Evolutionary conservation across 768 basidiomycete genomes (phyloP).

Genomic region (Termitomyces sp.): DNA sequence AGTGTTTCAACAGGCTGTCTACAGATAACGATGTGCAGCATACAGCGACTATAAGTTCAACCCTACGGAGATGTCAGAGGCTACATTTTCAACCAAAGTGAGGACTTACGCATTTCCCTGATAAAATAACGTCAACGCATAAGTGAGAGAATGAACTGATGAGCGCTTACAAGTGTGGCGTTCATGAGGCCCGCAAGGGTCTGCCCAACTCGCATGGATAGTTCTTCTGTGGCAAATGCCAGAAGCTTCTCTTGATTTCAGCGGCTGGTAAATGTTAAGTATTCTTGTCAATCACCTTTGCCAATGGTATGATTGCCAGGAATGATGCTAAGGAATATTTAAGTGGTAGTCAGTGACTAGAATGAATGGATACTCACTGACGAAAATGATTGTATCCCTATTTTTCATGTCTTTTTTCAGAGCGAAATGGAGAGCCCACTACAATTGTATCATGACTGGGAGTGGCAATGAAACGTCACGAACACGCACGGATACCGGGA

Average conservation of each 20-base stretch:
- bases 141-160: neutral
- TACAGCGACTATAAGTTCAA: conserved; percentile 78
- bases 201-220: conserved; percentile 80
- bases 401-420: conserved; percentile 33
- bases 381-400: conserved; percentile 63
- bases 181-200: conserved; percentile 83
- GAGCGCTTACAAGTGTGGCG: conserved; percentile 65
- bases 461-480: neutral
- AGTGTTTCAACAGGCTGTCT: conserved; percentile 2
- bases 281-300: conserved; percentile 48
- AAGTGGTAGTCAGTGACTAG: neutral
- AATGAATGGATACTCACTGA: conserved; percentile 48
- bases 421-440: conserved; percentile 77
- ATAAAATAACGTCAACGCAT: neutral
- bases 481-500: conserved; percentile 61
- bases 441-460: neutral
- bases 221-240: conserved; percentile 83
- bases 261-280: neutral
- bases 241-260: conserved; percentile 47
- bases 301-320: conserved; percentile 80
- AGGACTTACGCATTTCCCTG: conserved; percentile 50
- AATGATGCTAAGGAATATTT: conserved; percentile 55
- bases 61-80: conserved; percentile 32
- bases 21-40: conserved; percentile 25
- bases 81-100: neutral